phyloP scores from a whole-genome alignment of 2,329 filamentous ascomycete species.

The Beauveria sp. region DNA sequence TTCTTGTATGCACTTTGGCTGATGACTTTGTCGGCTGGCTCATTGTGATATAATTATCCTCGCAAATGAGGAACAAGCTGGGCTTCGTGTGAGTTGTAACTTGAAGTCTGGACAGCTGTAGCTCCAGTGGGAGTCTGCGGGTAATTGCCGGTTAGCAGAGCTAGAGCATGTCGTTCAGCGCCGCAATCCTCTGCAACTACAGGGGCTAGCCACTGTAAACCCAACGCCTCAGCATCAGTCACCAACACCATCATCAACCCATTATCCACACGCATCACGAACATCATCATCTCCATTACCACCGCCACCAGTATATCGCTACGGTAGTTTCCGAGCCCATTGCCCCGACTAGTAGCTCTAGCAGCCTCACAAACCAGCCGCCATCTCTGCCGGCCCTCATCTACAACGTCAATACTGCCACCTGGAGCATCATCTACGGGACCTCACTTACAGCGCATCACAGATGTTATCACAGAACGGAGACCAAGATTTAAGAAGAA shows the following conservation, averaged over 20 bases:
- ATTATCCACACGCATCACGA: background rate
- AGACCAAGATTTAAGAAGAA: too few species aligned
- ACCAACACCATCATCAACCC: background rate
- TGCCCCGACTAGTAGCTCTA: background rate
- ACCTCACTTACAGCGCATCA: too few species aligned
- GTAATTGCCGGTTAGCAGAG: background rate
- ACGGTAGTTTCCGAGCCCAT: background rate
- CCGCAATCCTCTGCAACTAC: background rate
- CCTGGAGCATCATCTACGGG: too few species aligned
- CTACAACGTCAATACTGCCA: background rate
- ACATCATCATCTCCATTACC: background rate
- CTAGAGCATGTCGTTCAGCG: background rate
- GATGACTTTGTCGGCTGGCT: conserved; percentile 22
- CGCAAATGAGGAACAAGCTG: background rate
- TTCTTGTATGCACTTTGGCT: conserved; percentile 26
- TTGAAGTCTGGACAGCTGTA: background rate
- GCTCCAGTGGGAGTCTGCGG: background rate
- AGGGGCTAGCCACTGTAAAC: background rate
- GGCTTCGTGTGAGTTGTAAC: background rate
- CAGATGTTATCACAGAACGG: too few species aligned
- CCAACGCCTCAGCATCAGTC: background rate
- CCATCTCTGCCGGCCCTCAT: background rate
- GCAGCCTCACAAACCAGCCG: too few species aligned
- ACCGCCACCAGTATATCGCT: background rate
- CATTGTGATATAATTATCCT: conserved; percentile 15